Base-by-base conservation (phyloP, 2,329 filamentous ascomycete species). In the Colletotrichum falcatum region DNA sequence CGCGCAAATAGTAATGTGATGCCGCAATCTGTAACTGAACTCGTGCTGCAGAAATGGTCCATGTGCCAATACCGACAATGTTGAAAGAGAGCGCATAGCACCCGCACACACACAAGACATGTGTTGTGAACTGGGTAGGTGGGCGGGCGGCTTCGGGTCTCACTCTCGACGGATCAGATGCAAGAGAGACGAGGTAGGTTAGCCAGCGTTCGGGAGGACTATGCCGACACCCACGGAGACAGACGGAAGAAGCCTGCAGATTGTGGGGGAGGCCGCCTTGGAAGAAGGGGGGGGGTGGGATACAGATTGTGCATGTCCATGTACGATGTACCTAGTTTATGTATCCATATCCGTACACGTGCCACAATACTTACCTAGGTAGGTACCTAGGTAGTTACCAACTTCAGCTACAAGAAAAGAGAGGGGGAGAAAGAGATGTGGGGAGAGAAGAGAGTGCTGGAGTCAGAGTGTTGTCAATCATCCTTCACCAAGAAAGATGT, bases 201-300 rank as follows among this genome's bases (percentile, higher is more conserved):
- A 61, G 56, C 63, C 66, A 70, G 63, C 56, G 44, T 70, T 70
- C 66, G 63, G 66, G 55, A 61, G 55, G 46, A 37, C 63, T 49
- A 70, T 56, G 66, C 66, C 63, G 66, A 70, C 62, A 56, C 56
- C 49, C 49, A 70, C 63, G 66, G 63, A 61, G 66, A 61, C 66
- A 58, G 59, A 66, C 66, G 66, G 66, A 61, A 44, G 56, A 60
- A 44, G 49, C 59, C 49, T 35, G 66, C 63, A 70, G 66, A 61
- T 44, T 61, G 66, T 70, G 66, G 63, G 48, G 51, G 56, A 65
- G 30, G 18, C 35, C 9, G 54, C 54, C 37, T 44, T 62, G 48
- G 48, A 44, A 30, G 7, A 26, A 11, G 16, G 44, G 30, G 30
- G 33, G 16, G 28, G 59, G 16, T 18, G 51, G 59, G 59, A 48